phyloP scores from a whole-genome alignment of 2,329 filamentous ascomycete species.

The Didymella keratinophila region DNA sequence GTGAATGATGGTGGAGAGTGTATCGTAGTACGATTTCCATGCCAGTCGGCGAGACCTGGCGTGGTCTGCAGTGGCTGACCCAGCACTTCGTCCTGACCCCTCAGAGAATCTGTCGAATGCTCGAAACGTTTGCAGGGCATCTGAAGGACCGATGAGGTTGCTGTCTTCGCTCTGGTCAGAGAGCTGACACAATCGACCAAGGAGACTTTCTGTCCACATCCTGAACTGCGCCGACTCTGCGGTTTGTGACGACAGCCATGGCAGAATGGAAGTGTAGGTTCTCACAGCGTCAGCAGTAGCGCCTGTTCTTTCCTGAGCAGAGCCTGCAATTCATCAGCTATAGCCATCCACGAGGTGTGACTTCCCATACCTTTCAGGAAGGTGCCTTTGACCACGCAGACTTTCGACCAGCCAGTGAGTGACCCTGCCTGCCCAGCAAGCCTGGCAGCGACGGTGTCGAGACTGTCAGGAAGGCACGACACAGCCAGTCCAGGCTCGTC shows the following conservation, averaged over 20 bases:
- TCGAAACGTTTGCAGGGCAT: constrained; percentile 59
- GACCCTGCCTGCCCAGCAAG: constrained; percentile 44
- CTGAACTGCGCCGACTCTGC: constrained; percentile 64
- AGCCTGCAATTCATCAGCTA: constrained; percentile 47
- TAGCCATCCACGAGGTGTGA: constrained; percentile 27
- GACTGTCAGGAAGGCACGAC: constrained; percentile 68
- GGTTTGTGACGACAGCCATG: constrained; percentile 67
- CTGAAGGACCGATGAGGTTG: constrained; percentile 35
- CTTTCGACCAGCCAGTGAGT: constrained; percentile 77
- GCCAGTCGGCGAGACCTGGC: constrained; percentile 65
- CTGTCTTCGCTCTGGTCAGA: constrained; percentile 64
- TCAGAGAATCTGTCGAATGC: constrained; percentile 76
- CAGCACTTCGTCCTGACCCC: constrained; percentile 28
- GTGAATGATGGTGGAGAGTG: constrained; percentile 78
- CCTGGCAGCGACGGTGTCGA: constrained; percentile 51
- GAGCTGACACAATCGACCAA: constrained; percentile 78
- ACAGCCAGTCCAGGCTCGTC: constrained; percentile 72
- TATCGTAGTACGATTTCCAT: constrained; percentile 86
- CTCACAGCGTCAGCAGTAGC: constrained; percentile 66
- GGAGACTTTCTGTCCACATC: constrained; percentile 79
- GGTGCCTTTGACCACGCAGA: constrained; percentile 79
- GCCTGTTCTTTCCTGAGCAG: constrained; percentile 55
- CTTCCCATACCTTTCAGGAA: constrained; percentile 73
- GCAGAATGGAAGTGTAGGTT: constrained; percentile 71
- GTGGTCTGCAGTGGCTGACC: constrained; percentile 29